Evolutionary conservation across 805 yeast genomes (phyloP), one percentile per base, ranked within the genome.

Genomic region (Diddensiella transvaalensis): DNA sequence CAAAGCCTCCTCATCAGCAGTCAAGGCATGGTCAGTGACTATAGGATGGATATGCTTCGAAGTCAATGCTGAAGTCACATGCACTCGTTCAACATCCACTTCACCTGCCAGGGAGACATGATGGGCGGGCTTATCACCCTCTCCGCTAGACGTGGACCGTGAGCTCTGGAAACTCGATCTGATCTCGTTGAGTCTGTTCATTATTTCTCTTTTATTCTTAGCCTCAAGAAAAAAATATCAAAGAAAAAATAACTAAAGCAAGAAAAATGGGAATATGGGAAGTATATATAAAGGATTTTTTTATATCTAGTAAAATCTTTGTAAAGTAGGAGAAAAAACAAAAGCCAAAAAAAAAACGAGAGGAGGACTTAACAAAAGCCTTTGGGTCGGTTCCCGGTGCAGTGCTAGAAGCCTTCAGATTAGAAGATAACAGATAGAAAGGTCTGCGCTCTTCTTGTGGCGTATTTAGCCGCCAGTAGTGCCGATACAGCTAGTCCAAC

Each of bases 1-100:
- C 38, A 58, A 44, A 11, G 54, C 58, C 15, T 49, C 57, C 44
- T 58, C 60, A 42, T 58, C 61, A 10, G 58, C 40, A 33, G 47
- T 40, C 59, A 58, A 5, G 2, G 44, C 48, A 44, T 55, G 58
- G 46, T 55, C 58, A 4, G 57, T 48, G 26, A 55, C 38, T 15
- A 55, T 50, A 3, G 59, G 59, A 37, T 54, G 57, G 29, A 54
- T 38, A 35, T 50, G 55, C 22, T 40, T 49, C 6, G 40, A 33
- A 11, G 26, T 15, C 19, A 55, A 46, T 2, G 52, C 52, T 2
- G 56, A 46, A 15, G 55, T 53, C 32, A 55, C 53, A 19, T 46
- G 50, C 22, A 54, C 44, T 3, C 44, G 21, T 35, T 55, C 59
- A 19, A 54, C 47, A 26, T 51, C 48, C 21, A 54, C 51, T 32